phyloP scores from a whole-genome alignment of 1,284 basidiomycete species.

The Malassezia pachydermatis region DNA sequence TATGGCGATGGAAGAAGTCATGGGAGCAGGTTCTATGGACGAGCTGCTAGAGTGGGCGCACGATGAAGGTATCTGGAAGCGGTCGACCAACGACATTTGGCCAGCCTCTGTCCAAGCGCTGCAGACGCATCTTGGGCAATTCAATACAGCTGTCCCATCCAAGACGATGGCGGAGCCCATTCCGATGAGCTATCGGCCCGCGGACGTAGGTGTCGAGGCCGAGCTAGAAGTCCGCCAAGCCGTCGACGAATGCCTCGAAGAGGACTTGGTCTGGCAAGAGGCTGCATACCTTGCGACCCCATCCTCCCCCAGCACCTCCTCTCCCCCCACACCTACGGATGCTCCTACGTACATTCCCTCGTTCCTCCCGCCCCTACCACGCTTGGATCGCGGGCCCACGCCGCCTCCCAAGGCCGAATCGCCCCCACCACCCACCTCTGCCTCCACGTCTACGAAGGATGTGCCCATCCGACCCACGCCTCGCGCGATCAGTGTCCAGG shows the following conservation, averaged over 20 bases:
- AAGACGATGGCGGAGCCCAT: background rate
- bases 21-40: conserved; percentile 21
- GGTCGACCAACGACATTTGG: background rate
- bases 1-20: conserved; percentile 26
- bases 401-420: background rate
- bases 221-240: conserved; percentile 4
- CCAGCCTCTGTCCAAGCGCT: background rate
- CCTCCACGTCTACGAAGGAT: no score
- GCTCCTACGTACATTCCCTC: conserved; percentile 5
- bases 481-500: background rate
- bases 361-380: conserved; percentile 5
- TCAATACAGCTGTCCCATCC: background rate
- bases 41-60: conserved; percentile 32
- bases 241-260: background rate
- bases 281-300: background rate
- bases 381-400: background rate
- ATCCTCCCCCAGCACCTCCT: background rate
- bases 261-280: background rate
- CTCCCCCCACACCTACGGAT: background rate
- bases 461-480: background rate
- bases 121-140: background rate
- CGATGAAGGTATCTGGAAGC: conserved; percentile 22
- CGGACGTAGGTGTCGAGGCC: background rate
- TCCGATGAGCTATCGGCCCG: background rate
- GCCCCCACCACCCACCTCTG: no score